Percentiles rank a stretch among this genome's conserved stretches.
These are phyloP conservation scores for Fusarium duplospermum DNA, from an alignment of 2,329 filamentous ascomycete species.

Conservation along the genomic window DNA sequence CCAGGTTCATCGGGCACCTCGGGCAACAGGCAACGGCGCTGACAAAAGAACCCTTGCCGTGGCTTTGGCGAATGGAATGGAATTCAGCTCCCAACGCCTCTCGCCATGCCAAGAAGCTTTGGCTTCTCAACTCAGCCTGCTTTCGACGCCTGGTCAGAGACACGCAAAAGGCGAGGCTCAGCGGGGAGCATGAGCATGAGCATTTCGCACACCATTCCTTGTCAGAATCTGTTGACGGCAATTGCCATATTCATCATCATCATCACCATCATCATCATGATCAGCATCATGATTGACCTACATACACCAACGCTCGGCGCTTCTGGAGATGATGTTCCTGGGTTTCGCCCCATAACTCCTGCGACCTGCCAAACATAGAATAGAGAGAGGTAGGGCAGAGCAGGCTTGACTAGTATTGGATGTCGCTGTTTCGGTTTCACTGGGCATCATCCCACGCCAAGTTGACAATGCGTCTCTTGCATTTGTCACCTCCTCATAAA, in stretches of 20 bases:
- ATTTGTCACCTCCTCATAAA: neutral
- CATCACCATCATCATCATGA: conserved; percentile 5
- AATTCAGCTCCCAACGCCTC: neutral
- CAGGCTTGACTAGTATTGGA: conserved; percentile 1
- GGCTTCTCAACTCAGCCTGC: conserved; percentile 7
- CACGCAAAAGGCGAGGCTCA: conserved; percentile 29
- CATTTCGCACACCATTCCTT: conserved; percentile 24
- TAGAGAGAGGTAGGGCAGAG: conserved; percentile 8
- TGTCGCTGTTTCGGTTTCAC: conserved; percentile 32
- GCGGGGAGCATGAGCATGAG: neutral
- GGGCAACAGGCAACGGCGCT: conserved; percentile 16
- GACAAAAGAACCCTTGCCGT: conserved; percentile 1
- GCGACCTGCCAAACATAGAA: conserved; percentile 34
- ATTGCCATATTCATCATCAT: neutral
- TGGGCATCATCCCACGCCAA: conserved; percentile 21
- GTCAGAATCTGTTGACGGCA: neutral
- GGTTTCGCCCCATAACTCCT: conserved; percentile 26
- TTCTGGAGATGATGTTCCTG: conserved; percentile 18
- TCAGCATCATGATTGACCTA: neutral
- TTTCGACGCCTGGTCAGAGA: neutral
- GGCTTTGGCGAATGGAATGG: conserved; percentile 2
- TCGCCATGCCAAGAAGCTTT: conserved; percentile 22
- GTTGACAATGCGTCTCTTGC: neutral
- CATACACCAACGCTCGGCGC: conserved; percentile 14
- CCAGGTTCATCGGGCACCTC: conserved; percentile 1